Evolutionary conservation across 139 green algal species (phyloP).

Genomic region (Eudorina sp.): DNA sequence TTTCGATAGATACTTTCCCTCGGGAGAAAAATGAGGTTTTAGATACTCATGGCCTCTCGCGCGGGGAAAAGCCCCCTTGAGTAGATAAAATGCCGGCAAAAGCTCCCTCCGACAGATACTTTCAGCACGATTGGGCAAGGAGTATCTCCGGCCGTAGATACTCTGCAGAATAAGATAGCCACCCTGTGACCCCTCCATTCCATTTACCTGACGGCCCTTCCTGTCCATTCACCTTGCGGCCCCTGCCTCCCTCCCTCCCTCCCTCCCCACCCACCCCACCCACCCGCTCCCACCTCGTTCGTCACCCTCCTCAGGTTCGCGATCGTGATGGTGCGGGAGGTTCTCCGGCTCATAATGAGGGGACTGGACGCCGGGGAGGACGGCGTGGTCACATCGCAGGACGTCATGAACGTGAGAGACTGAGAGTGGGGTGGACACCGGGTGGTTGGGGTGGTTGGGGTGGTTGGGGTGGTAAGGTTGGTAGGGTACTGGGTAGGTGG

Average conservation of each 20-base stretch:
- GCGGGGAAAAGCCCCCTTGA: background rate
- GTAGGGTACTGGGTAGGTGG: background rate
- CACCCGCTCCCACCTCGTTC: background rate
- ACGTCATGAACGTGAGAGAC: slow-evolving; percentile 21
- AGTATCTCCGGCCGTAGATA: no score
- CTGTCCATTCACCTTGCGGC: background rate
- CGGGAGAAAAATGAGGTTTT: background rate
- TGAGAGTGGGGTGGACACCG: background rate
- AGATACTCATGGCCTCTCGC: background rate
- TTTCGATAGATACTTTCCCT: no score
- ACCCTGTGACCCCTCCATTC: background rate
- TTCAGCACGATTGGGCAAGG: background rate
- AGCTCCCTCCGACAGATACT: background rate
- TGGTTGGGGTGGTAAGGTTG: no score
- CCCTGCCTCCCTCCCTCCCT: background rate
- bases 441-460: background rate
- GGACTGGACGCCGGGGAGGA: slow-evolving; percentile 7
- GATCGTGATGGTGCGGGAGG: slow-evolving; percentile 11
- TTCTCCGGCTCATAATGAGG: background rate
- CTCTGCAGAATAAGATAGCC: no score
- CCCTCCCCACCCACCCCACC: background rate
- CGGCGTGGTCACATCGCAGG: background rate
- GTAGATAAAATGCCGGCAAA: background rate
- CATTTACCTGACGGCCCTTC: background rate
- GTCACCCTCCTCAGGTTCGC: background rate